Evolutionary conservation across 176 grass and related monocot species (phyloP).

Genomic region (Metroxylon sagu): DNA sequence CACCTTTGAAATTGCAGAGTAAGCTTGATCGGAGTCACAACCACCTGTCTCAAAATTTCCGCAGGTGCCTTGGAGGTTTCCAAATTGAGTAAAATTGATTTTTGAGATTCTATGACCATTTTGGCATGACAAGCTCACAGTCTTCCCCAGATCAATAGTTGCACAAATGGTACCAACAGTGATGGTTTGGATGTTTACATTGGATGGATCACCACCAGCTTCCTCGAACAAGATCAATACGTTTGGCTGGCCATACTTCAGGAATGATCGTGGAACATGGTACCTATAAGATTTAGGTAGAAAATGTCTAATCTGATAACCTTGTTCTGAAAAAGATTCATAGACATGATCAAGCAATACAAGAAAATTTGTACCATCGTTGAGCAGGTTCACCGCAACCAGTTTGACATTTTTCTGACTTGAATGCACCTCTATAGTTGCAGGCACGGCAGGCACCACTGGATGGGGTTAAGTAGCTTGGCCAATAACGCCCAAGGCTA

Average conservation of each 20-base stretch:
- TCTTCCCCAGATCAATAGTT: conserved; percentile 19
- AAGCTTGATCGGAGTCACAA: conserved; percentile 23
- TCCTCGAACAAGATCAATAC: conserved; percentile 67
- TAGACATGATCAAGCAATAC: no score
- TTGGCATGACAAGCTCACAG: conserved; percentile 40
- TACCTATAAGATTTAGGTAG: conserved; percentile 21
- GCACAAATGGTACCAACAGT: conserved; percentile 28
- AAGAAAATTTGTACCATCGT: conserved; percentile 9
- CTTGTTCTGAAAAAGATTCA: no score
- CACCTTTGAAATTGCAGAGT: conserved; percentile 5
- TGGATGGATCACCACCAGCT: conserved; percentile 35
- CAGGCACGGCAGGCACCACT: conserved; percentile 32
- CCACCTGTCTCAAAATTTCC: conserved; percentile 32
- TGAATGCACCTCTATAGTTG: conserved; percentile 42
- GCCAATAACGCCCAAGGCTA: conserved; percentile 80
- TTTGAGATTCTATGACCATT: conserved; percentile 26
- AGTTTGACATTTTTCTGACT: conserved; percentile 25
- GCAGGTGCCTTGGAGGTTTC: conserved; percentile 22
- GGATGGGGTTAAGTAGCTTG: conserved; percentile 22
- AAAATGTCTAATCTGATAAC: not conserved
- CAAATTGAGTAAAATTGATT: conserved; percentile 53
- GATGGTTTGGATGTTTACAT: conserved; percentile 35
- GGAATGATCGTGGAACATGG: conserved; percentile 68
- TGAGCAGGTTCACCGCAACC: conserved; percentile 57
- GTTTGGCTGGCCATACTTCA: conserved; percentile 38